Base-by-base conservation (phyloP, 1,139 yeast genomes). In the Candida smagusa region DNA sequence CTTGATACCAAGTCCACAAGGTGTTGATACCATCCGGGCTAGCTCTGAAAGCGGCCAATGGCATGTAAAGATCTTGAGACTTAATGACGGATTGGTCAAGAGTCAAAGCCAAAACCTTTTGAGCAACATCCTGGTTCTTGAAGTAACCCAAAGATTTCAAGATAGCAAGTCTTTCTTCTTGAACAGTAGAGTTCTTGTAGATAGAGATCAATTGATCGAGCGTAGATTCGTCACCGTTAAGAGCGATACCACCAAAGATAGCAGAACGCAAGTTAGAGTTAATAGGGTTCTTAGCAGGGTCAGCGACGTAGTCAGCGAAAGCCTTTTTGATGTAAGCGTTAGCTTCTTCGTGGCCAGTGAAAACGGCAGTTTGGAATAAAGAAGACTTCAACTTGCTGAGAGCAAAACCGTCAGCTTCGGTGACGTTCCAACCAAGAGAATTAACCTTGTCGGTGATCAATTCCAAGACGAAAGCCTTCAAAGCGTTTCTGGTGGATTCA, bases 201-300 rank as follows among this genome's bases (percentile, higher is more conserved):
- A 88, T 77, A 26, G 72, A 56, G 48, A 75, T 71, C 40, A 90
- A 62, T 48, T 77, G 74, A 33, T 87, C 82, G 62, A 78, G 88
- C 45, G 80, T 79, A 31, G 72, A 63, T 40, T 60, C 72, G 43
- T 79, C 81, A 45, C 95, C 96, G 39, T 65, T 60, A 53, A 75
- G 72, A 35, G 95, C 90, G 50, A 78, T 86, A 13, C 79, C 64
- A 38, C 63, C 65, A 63, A 86, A 90, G 31, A 92, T 80, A 9
- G 86, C 58, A 6, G 77, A 76, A 63, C 89, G 81, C 53, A 90
- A 66, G 64, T 89, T 84, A 48, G 97, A 94, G 62, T 88, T 84
- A 47, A 90, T 72, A n/a, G 29, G 29, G 33, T 32, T 23, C 12
- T 92, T 88, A 30, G 35, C 37, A 4, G 38, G 33, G 48, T 86